A percentile compares a stretch with the other conserved stretches of the same genome.
Conservation (phyloP, 768 basidiomycete species). For the Tylopilus subfusipes region DNA sequence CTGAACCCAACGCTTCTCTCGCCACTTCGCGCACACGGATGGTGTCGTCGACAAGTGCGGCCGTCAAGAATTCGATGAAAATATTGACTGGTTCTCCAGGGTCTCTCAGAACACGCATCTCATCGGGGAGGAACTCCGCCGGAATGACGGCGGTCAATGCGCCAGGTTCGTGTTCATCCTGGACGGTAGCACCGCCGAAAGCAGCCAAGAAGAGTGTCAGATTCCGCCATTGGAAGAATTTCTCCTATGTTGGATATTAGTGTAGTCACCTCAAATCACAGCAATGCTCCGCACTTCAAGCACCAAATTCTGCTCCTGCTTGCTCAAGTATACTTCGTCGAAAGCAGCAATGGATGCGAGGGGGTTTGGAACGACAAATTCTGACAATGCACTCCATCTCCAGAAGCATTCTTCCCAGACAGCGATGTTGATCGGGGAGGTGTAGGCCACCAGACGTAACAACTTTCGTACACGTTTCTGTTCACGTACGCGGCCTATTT, state of each 20-base stretch:
- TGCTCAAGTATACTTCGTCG: conserved; percentile 33
- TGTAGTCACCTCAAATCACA: neutral
- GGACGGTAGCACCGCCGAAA: conserved; percentile 62
- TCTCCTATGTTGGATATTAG: conserved; percentile 46
- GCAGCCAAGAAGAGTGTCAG: conserved; percentile 74
- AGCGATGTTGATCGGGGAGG: conserved; percentile 65
- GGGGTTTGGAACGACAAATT: conserved; percentile 46
- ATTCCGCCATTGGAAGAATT: conserved; percentile 82
- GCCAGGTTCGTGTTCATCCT: conserved; percentile 48
- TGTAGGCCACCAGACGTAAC: conserved; percentile 58
- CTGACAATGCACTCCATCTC: conserved; percentile 66
- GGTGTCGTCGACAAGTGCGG: conserved; percentile 59
- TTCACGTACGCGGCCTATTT: conserved; percentile 66
- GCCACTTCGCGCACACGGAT: conserved; percentile 73
- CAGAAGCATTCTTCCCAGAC: conserved; percentile 84
- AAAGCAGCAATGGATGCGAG: conserved; percentile 34
- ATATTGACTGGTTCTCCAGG: conserved; percentile 55
- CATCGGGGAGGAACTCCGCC: conserved; percentile 59
- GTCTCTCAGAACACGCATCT: conserved; percentile 61
- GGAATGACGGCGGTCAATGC: conserved; percentile 55
- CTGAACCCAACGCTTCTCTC: conserved; percentile 74
- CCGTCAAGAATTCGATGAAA: conserved; percentile 69
- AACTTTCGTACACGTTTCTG: conserved; percentile 79
- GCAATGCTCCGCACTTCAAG: conserved; percentile 32
- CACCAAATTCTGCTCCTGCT: conserved; percentile 37